Evolutionary conservation across 805 yeast species (phyloP).

Genomic region (Candida sonorensis): DNA sequence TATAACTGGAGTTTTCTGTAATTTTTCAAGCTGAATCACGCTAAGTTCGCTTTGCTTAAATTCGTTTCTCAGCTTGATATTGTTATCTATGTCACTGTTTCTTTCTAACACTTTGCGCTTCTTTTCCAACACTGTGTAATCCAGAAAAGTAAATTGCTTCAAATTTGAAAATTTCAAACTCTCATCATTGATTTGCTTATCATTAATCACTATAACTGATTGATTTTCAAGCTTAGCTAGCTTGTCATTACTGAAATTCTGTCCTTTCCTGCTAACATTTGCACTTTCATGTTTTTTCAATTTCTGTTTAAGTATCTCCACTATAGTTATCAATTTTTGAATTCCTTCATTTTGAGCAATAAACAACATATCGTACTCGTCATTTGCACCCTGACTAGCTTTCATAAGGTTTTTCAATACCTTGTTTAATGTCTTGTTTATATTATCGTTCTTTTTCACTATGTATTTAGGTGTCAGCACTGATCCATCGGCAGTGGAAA

Average conservation of each 20-base stretch:
- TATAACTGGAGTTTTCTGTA: constrained; percentile 20
- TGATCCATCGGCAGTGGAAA: background rate
- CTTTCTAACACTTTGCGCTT: background rate
- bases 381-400: background rate
- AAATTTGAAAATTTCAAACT: constrained; percentile 1
- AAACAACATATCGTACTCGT: constrained; percentile 12
- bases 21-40: no score
- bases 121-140: constrained; percentile 7
- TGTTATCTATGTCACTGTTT: background rate
- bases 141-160: constrained; percentile 21
- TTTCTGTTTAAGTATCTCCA: constrained; percentile 26
- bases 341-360: constrained; percentile 15
- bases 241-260: constrained; percentile 7
- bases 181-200: background rate
- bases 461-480: constrained; percentile 1
- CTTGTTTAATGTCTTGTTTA: constrained; percentile 13
- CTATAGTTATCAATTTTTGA: constrained; percentile 24
- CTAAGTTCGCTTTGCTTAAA: background rate
- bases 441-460: constrained; percentile 19
- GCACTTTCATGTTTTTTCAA: constrained; percentile 2
- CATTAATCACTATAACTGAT: constrained; percentile 1
- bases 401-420: constrained; percentile 8
- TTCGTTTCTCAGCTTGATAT: background rate
- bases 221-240: constrained; percentile 9
- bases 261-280: background rate